Evolutionary conservation across 352 stramenopile genomes (phyloP).

Genomic region (Saprolegnia diclina): DNA sequence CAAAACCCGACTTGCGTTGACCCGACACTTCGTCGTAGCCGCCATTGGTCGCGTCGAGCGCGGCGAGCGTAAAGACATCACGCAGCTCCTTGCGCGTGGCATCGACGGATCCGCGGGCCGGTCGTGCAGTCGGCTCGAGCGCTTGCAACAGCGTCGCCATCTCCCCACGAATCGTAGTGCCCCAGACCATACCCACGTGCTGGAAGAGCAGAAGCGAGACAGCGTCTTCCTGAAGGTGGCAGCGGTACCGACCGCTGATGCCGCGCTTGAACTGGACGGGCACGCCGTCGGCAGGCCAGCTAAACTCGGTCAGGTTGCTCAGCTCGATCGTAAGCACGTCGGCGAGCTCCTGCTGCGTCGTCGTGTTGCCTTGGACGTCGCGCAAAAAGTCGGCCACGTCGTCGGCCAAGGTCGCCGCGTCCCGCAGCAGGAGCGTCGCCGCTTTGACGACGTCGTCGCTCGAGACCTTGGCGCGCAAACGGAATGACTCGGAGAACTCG

Average conservation of each 20-base stretch:
- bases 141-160: conserved; percentile 33
- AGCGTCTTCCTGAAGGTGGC: conserved; percentile 40
- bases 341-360: conserved; percentile 38
- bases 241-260: conserved; percentile 45
- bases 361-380: conserved; percentile 33
- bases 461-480: conserved; percentile 26
- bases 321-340: conserved; percentile 48
- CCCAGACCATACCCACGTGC: conserved; percentile 39
- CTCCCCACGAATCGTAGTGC: conserved; percentile 29
- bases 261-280: conserved; percentile 37
- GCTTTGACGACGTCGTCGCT: conserved; percentile 31
- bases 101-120: background rate
- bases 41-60: background rate
- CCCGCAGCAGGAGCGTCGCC: conserved; percentile 33
- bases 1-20: background rate
- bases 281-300: conserved; percentile 36
- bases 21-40: background rate
- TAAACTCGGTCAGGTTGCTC: conserved; percentile 40
- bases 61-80: conserved; percentile 14
- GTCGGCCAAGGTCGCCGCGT: conserved; percentile 33
- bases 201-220: conserved; percentile 44
- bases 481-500: conserved; percentile 32
- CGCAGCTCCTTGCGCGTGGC: conserved; percentile 6
- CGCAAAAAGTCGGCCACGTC: conserved; percentile 37
- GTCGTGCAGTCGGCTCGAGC: conserved; percentile 2